These are phyloP conservation scores for Suillus plorans DNA, from an alignment of 768 basidiomycete genomes.

Conservation along the genomic window DNA sequence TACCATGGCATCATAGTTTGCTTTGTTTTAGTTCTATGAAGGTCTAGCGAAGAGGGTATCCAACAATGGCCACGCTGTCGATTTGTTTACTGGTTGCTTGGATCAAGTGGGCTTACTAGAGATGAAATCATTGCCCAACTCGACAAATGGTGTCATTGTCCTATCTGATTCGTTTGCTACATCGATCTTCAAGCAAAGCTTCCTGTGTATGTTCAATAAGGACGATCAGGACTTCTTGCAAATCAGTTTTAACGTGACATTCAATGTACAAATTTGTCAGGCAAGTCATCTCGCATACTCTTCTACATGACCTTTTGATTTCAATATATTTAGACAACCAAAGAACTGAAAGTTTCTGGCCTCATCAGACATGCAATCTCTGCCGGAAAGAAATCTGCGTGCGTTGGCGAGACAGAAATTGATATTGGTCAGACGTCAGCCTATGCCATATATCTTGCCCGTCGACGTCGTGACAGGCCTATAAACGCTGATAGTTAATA, in stretches of 20 bases:
- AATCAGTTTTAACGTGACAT: constrained; percentile 99
- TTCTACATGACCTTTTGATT: not conserved
- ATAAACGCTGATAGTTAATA: too few species aligned
- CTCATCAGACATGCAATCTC: constrained; percentile 98
- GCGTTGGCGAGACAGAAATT: constrained; percentile 98
- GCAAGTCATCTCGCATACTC: constrained; percentile 37
- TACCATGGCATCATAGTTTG: not conserved
- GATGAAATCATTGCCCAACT: constrained; percentile 95
- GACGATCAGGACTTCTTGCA: constrained; percentile 89
- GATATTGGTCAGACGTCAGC: constrained; percentile 98
- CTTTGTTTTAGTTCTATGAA: constrained; percentile 80
- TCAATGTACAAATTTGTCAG: constrained; percentile 73
- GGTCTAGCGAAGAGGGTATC: constrained; percentile 89
- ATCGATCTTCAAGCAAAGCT: constrained; percentile 98
- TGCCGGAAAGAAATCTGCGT: constrained; percentile 92
- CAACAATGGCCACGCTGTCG: constrained; percentile 92
- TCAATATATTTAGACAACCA: constrained; percentile 71
- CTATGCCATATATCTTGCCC: constrained; percentile 27
- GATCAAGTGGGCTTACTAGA: constrained; percentile 97
- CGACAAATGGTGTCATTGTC: constrained; percentile 95
- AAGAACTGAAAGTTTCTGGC: constrained; percentile 97
- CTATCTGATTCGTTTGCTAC: constrained; percentile 96
- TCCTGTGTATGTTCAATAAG: constrained; percentile 89
- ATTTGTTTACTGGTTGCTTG: constrained; percentile 94
- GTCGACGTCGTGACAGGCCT: too few species aligned